Base-by-base conservation (phyloP, 2,329 filamentous ascomycete genomes). In the Calonectria pseudoreteaudii region DNA sequence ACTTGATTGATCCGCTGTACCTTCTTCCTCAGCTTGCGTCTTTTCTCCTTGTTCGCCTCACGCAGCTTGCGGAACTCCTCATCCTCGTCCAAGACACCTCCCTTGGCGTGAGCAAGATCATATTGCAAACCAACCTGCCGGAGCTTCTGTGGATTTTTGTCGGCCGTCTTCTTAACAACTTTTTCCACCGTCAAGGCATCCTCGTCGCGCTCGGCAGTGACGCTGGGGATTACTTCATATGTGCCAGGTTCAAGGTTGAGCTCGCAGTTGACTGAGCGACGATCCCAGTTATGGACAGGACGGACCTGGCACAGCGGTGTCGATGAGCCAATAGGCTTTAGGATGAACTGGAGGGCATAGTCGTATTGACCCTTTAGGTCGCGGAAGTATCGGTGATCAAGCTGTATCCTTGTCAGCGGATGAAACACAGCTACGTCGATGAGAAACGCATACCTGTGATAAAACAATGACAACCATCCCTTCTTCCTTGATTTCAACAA, bases 191-290 rank as follows among this genome's bases (percentile, higher is more conserved):
- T 88, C 1, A 86, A 84, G 3, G 83, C 80, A 4, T 83, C 81
- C 10, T 87, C 84, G 11, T 87, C 86, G 16, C 85, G 80, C 34
- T 80, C 79, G 0, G 93, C 92, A 6, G 90, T 91, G 76, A 95
- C 89, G 81, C 93, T 94, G 79, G 94, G 90, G 11, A 94, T 85
- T 0, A 95, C 90, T 53, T 90, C 90, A 83, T 95, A 95, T 20
- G 86, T 89, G 8, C 93, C 93, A 0, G 92, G 88, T 38, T 94
- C 91, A 2, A 95, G 89, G 47, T 91, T 86, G n/a, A 94, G 86
- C 79, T 95, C 94, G n/a, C 91, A 92, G 71, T 91, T 94, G 18
- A 94, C 90, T 1, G 91, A 93, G 10, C 94, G 90, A 62, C 87
- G 89, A 86, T 93, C 83, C 79, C 82, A 83, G 16, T 76, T 76